These are phyloP conservation scores for Ulvella scutata DNA, from an alignment of 139 green algal species.

Conservation along the genomic window DNA sequence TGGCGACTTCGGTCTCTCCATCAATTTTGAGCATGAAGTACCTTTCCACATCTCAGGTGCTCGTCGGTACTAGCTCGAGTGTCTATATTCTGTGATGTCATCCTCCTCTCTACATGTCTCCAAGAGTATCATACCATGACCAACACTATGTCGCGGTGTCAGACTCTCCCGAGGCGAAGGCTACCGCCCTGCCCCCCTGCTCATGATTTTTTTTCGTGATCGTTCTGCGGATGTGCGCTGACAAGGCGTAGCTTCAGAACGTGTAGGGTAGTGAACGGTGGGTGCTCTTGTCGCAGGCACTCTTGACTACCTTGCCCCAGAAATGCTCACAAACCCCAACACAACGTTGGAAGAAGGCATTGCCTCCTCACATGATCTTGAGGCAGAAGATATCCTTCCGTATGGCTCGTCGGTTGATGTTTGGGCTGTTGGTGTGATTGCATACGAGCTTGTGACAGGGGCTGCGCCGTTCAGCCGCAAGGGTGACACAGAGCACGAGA, in stretches of 20 bases:
- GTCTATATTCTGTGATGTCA: too few relatives aligned
- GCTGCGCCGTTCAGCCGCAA: conserved; percentile 23
- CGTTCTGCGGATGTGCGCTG: too few relatives aligned
- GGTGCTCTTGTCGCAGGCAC: too few relatives aligned
- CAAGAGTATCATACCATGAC: too few relatives aligned
- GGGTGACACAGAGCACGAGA: conserved; percentile 55
- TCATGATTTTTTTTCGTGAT: too few relatives aligned
- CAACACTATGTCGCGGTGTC: too few relatives aligned
- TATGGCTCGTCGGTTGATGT: conserved; percentile 52
- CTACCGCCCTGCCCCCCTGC: too few relatives aligned
- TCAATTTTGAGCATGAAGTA: conserved; percentile 41
- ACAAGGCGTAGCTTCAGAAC: too few relatives aligned
- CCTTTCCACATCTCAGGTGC: conserved; percentile 50
- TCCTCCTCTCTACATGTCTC: too few relatives aligned
- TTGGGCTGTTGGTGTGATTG: conserved; percentile 68
- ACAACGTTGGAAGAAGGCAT: not conserved
- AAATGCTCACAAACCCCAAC: not conserved
- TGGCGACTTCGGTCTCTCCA: conserved; percentile 67
- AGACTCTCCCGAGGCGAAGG: too few relatives aligned
- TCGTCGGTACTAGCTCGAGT: too few relatives aligned
- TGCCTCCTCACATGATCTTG: conserved; percentile 10
- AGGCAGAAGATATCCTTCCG: conserved; percentile 28
- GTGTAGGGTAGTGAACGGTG: too few relatives aligned
- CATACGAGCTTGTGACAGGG: conserved; percentile 65
- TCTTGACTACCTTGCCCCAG: not conserved